Evolutionary conservation across 169 alveolate genomes (phyloP), one percentile per base, ranked within the genome.

Genomic region (Miamiensis avidus): DNA sequence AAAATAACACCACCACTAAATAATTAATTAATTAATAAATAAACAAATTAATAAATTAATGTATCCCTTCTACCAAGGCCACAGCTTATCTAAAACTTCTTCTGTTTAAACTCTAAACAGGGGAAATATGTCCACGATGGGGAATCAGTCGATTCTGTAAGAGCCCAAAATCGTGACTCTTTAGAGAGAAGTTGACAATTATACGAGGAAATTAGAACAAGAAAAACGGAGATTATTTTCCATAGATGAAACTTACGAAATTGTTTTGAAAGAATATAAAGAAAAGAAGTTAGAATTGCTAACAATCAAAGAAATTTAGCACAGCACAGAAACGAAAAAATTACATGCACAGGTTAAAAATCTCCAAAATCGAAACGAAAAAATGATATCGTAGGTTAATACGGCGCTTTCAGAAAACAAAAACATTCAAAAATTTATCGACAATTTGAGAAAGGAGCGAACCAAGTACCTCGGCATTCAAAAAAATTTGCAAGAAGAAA

Each of bases 401-500:
- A 94, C 90, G 65, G 87, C 95, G 20, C 32, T 84, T 74, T 90
- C 95, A 0, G 78, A 82, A 26, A 94, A 94, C 77, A 73, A 87
- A 31, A 76, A 79, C 4, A 65, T 94, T 25, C 85, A 90, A 85
- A 75, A 75, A 20, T 81, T 86, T 72, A 94, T 94, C 34, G 86
- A 94, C 77, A 87, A 86, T 31, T 76, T 89, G 65, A 84, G 97
- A 64, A 91, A 90, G 77, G 97, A 94, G 34, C 73, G 88, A 75
- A 75, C 65, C 30, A 28, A 79, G 84, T 64, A 85, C 78, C 65
- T 88, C 29, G 84, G 89, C 74, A 84, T 76, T 34, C 87, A 65
- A 65, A 77, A 84, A 84, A 75, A 78, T 31, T 34, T 81, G 34
- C 82, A 79, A n/a, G 90, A 83, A 65, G 97, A 94, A 65, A 83